Evolutionary conservation across 75 land plant species (phyloP).

Genomic region (Larix kaempferi): DNA sequence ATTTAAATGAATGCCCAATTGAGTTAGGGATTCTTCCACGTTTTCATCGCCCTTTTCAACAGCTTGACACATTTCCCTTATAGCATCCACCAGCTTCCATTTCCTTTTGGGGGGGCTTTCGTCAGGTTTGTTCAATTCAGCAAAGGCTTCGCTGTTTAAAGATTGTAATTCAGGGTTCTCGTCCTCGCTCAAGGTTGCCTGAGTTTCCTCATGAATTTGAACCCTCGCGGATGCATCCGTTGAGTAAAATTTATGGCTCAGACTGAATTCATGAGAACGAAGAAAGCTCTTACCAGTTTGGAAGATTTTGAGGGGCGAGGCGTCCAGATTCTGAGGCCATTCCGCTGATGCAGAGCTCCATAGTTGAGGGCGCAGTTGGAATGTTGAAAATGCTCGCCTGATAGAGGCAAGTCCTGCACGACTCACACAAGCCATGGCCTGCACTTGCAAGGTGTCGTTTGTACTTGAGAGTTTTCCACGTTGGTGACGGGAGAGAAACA

Average conservation of each 20-base stretch:
- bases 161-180: neutral
- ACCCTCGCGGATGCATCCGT: neutral
- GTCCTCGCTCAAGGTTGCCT: neutral
- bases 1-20: no score
- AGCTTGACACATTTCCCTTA: no score
- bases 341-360: neutral
- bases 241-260: neutral
- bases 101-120: neutral
- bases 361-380: neutral
- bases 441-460: neutral
- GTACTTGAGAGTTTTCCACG: neutral
- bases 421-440: neutral
- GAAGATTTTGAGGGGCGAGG: neutral
- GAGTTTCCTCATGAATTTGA: neutral
- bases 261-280: neutral
- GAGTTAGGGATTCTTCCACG: no score
- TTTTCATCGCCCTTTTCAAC: no score
- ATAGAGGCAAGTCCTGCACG: neutral
- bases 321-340: neutral
- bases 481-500: no score
- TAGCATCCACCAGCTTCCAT: neutral
- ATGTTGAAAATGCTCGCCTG: neutral
- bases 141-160: neutral
- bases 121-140: neutral
- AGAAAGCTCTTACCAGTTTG: neutral